Evolutionary conservation across 2,329 filamentous ascomycete species (phyloP).

Genomic region (Penicillium occitanis): DNA sequence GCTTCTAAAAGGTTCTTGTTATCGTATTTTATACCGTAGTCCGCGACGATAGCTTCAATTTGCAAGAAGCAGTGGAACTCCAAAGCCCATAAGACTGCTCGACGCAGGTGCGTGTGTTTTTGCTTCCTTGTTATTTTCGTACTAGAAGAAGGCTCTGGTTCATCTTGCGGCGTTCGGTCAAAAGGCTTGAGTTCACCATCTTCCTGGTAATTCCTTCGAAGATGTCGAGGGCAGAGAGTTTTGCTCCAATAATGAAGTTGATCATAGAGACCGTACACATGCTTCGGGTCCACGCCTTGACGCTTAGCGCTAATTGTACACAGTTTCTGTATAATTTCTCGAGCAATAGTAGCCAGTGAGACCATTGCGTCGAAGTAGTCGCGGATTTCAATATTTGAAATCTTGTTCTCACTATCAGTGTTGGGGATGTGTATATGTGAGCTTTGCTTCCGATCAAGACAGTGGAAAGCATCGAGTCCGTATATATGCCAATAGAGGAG

Average conservation of each 20-base stretch:
- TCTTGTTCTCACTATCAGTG: not conserved
- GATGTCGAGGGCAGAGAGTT: not conserved
- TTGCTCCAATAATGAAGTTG: slow-evolving; percentile 3
- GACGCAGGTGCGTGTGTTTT: not conserved
- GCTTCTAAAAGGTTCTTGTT: not conserved
- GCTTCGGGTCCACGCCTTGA: not conserved
- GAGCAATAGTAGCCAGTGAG: not conserved
- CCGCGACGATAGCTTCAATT: not conserved
- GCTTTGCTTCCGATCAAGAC: slow-evolving; percentile 3
- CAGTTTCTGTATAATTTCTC: not conserved
- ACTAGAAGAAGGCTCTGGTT: not conserved
- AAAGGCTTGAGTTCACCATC: not conserved
- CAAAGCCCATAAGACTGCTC: not conserved
- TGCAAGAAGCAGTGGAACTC: slow-evolving; percentile 6
- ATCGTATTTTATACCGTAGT: not conserved
- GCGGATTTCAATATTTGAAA: not conserved
- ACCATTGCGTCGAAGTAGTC: slow-evolving; percentile 4
- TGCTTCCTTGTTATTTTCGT: not conserved
- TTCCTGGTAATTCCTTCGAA: not conserved
- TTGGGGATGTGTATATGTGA: not conserved
- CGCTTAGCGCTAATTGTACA: not conserved
- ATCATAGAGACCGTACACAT: not conserved
- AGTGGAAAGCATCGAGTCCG: slow-evolving; percentile 7
- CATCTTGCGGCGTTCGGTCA: not conserved
- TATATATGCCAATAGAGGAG: slow-evolving; percentile 5